Conservation (phyloP, 1,284 basidiomycete genomes). For the Earliella scabrosa region DNA sequence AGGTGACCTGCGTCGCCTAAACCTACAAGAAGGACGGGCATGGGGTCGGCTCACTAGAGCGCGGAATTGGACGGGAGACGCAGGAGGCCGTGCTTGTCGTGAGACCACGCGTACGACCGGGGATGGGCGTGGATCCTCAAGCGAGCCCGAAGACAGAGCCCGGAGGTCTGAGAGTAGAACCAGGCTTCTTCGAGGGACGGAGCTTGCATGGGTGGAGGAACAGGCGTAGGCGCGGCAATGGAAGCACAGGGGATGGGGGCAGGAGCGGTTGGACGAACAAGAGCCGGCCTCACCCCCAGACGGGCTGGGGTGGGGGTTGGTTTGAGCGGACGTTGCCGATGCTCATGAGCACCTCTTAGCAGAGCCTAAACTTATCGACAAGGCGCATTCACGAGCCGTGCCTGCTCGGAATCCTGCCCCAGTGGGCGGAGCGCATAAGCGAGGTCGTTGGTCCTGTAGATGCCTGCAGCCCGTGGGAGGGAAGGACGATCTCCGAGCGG, state of each 20-base stretch:
- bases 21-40: too few relatives aligned
- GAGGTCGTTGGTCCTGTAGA: conserved; percentile 87
- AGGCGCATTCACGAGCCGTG: conserved; percentile 67
- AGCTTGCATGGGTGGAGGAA: not conserved
- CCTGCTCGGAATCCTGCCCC: conserved; percentile 50
- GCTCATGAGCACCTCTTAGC: conserved; percentile 75
- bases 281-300: not conserved
- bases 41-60: conserved; percentile 14
- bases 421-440: conserved; percentile 50
- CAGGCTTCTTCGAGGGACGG: not conserved
- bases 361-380: conserved; percentile 81
- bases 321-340: conserved; percentile 51
- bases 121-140: too few relatives aligned
- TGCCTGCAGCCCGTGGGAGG: conserved; percentile 76
- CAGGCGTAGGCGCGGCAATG: not conserved
- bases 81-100: not conserved
- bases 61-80: conserved; percentile 6
- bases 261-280: not conserved
- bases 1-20: conserved; percentile 14
- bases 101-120: not conserved
- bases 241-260: not conserved
- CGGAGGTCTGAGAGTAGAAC: not conserved
- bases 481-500: conserved; percentile 93
- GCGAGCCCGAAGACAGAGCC: too few relatives aligned
- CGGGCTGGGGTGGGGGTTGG: not conserved